phyloP scores from a whole-genome alignment of 306 rosid species.

The Dalbergia cultrata region DNA sequence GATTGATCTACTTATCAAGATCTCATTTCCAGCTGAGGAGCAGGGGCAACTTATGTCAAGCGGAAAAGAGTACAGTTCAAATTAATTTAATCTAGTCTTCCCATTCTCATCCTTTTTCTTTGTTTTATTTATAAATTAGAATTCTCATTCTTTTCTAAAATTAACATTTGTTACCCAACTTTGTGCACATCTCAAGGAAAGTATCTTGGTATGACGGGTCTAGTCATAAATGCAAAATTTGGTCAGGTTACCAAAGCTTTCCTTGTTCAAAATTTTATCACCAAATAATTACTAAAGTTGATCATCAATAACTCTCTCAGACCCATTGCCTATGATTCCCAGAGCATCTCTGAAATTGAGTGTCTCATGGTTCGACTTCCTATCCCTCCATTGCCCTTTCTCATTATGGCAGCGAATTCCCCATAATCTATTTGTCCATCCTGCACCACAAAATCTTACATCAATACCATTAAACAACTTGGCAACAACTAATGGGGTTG shows the following conservation, averaged over 20 bases:
- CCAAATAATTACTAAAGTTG: conserved; percentile 39
- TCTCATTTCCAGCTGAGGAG: background rate
- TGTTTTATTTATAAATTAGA: background rate
- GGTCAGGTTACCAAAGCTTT: conserved; percentile 28
- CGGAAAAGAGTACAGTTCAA: background rate
- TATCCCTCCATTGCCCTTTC: conserved; percentile 67
- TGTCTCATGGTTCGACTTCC: conserved; percentile 68
- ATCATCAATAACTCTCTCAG: conserved; percentile 43
- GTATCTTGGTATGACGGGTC: background rate
- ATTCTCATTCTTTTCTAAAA: background rate
- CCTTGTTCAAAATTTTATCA: conserved; percentile 31
- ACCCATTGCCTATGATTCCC: conserved; percentile 45
- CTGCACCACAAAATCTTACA: conserved; percentile 49
- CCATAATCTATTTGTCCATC: conserved; percentile 71
- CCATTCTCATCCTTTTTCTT: background rate
- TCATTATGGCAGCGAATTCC: conserved; percentile 71
- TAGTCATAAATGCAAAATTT: conserved; percentile 24
- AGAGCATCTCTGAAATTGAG: conserved; percentile 56
- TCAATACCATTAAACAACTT: conserved; percentile 40
- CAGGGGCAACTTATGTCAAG: background rate
- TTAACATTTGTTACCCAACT: background rate
- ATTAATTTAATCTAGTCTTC: background rate
- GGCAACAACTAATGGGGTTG: background rate
- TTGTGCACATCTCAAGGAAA: background rate
- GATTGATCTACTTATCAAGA: background rate